Percentiles rank a stretch among this genome's conserved stretches.
These are phyloP conservation scores for Podochytrium sp. DNA, from an alignment of 192 early-diverging fungal genomes.

Conservation along the genomic window DNA sequence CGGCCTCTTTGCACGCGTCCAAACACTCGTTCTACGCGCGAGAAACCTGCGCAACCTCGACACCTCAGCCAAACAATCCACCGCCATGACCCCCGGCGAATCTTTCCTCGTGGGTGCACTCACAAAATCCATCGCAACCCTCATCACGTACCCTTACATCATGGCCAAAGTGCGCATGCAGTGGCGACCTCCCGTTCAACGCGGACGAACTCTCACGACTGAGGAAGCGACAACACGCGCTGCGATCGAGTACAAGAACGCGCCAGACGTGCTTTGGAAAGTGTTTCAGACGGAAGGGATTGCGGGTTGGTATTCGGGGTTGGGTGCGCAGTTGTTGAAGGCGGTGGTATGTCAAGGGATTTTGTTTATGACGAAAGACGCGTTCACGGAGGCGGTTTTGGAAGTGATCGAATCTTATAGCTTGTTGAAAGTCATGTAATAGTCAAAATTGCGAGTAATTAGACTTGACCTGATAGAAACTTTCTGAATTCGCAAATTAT, in stretches of 20 bases:
- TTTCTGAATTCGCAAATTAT: no score
- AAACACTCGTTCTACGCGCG: not conserved
- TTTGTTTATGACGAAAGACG: slow-evolving; percentile 95
- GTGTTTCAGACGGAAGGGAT: slow-evolving; percentile 79
- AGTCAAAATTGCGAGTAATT: no score
- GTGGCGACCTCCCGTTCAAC: slow-evolving; percentile 52
- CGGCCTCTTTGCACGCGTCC: slow-evolving; percentile 85
- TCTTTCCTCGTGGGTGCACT: slow-evolving; percentile 90
- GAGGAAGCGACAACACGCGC: slow-evolving; percentile 12
- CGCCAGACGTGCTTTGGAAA: slow-evolving; percentile 83
- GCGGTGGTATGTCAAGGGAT: slow-evolving; percentile 97
- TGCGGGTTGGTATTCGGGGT: slow-evolving; percentile 91
- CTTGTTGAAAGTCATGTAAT: no score
- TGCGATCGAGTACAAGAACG: slow-evolving; percentile 72
- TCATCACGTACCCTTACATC: slow-evolving; percentile 87
- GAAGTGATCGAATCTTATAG: no score
- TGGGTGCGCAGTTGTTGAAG: slow-evolving; percentile 95
- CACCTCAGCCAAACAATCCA: slow-evolving; percentile 2
- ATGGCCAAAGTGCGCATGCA: slow-evolving; percentile 98
- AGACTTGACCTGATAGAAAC: no score
- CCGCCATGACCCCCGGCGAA: slow-evolving; percentile 70
- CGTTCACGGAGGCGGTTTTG: slow-evolving; percentile 58
- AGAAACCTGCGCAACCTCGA: not conserved
- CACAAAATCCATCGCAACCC: slow-evolving; percentile 84
- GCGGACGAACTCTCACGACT: not conserved